Evolutionary conservation across 805 yeast species (phyloP).

Genomic region (Ogataea henricii): DNA sequence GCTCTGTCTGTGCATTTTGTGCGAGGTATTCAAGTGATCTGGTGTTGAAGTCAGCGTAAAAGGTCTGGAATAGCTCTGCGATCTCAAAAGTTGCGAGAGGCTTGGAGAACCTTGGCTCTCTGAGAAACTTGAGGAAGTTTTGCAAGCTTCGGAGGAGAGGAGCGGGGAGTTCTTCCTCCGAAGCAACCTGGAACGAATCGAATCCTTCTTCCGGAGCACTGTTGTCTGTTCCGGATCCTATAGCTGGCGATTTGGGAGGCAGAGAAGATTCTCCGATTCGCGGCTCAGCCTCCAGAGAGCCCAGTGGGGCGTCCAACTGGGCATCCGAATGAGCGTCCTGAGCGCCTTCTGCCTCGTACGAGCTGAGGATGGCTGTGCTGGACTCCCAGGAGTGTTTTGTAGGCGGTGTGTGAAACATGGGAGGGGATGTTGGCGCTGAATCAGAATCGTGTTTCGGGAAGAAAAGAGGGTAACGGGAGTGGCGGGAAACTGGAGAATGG

Average conservation of each 20-base stretch:
- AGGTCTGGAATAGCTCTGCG: conserved; percentile 37
- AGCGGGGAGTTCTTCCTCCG: conserved; percentile 31
- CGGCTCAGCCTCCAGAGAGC: not conserved
- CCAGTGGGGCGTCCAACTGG: not conserved
- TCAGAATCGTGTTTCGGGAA: not conserved
- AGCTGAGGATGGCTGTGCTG: conserved; percentile 25
- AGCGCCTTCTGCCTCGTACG: conserved; percentile 20
- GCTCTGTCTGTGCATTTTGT: conserved; percentile 24
- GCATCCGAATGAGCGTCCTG: no score
- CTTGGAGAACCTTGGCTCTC: conserved; percentile 38
- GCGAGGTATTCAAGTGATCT: conserved; percentile 23
- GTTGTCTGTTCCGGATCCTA: not conserved
- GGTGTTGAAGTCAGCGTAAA: conserved; percentile 32
- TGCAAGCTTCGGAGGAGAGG: conserved; percentile 29
- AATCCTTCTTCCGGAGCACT: not conserved
- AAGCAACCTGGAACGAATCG: not conserved
- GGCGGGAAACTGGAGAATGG: not conserved
- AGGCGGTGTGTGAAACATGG: conserved; percentile 39
- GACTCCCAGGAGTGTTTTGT: conserved; percentile 34
- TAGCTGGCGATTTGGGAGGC: not conserved
- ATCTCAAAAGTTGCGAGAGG: conserved; percentile 39
- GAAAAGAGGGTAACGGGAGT: not conserved
- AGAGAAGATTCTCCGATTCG: not conserved
- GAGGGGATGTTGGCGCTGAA: not conserved
- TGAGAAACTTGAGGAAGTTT: conserved; percentile 32